Percentiles rank a stretch among this genome's conserved stretches.
Evolutionary conservation across 176 grass and related monocot species (phyloP).

Genomic region (Olyra latifolia): DNA sequence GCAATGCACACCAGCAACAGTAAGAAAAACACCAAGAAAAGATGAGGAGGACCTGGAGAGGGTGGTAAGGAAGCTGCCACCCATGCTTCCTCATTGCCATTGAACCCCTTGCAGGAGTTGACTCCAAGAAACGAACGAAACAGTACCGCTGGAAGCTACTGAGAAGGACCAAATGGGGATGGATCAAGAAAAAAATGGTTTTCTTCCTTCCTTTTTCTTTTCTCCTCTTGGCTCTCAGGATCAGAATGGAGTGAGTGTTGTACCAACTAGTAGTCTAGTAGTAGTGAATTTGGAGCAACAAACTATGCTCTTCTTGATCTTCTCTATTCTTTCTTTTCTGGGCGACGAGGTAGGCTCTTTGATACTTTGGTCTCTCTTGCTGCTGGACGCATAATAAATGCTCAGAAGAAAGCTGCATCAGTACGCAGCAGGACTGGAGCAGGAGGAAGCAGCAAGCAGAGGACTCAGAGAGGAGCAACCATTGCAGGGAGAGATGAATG

Average conservation of each 20-base stretch:
- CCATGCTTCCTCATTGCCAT: conserved; percentile 75
- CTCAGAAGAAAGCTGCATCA: neutral
- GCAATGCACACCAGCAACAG: neutral
- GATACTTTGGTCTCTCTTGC: neutral
- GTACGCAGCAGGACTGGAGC: neutral
- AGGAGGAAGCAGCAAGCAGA: neutral
- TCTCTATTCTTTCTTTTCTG: neutral
- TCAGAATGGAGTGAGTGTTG: neutral
- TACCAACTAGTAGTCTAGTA: neutral
- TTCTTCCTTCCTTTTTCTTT: neutral
- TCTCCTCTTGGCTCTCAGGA: neutral
- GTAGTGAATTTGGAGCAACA: neutral
- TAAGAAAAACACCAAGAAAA: neutral
- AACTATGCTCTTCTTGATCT: neutral
- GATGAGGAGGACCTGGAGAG: conserved; percentile 55
- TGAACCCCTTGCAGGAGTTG: neutral
- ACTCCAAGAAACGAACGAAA: neutral
- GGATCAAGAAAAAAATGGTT: neutral
- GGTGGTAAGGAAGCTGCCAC: conserved; percentile 87
- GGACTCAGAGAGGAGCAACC: neutral
- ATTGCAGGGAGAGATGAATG: neutral
- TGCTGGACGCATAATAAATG: conserved; percentile 3
- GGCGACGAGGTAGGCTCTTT: no score
- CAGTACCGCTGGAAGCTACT: neutral
- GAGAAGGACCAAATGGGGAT: neutral